Evolutionary conservation across 805 yeast genomes (phyloP), one percentile per base, ranked within the genome.

Genomic region (Pichia nanzhaoensis): DNA sequence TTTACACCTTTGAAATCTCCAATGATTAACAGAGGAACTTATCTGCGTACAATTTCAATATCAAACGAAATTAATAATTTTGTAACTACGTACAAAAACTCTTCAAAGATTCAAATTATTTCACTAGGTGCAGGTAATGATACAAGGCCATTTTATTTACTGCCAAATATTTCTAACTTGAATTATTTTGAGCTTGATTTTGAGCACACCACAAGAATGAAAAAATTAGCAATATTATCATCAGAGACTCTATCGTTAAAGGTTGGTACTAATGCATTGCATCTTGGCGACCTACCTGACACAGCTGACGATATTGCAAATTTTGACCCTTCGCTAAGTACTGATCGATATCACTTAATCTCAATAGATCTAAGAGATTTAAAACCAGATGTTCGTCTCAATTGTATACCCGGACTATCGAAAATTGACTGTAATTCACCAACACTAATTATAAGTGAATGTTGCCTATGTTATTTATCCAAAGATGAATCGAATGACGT

Each of bases 41-140:
- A 77, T 58, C 63, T 82, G 18, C 64, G 91, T 32, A 79, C 85
- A 0, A 58, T 54, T 16, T 60, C 77, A 16, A 74, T 83, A 22
- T 78, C 82, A 55, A 18, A 55, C 7, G 62, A 76, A 1, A 60
- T 80, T 3, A 58, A 68, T 2, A 54, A 58, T 18, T 80, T 78
- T 50, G 39, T 78, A 2, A 37, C 45, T 3, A 50, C 51, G 3
- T 58, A 65, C 46, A n/a, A 36, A 2, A 34, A 36, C 18, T 46
- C 39, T 2, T 44, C 49, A 14, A 35, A 51, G 5, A 62, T 75
- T 38, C 82, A 83, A 56, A 71, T 84, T 14, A 64, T 85, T 1
- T 82, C 88, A 1, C 57, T 84, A n/a, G 95, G 95, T 0, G 82
- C 90, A 2, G 95, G 95, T 5, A 81, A 86, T 14, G 95, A 85